Percentiles rank a stretch among this genome's conserved stretches.
Evolutionary conservation across 345 rosid genomes (phyloP).

Genomic region (Atalantia buxifolia): DNA sequence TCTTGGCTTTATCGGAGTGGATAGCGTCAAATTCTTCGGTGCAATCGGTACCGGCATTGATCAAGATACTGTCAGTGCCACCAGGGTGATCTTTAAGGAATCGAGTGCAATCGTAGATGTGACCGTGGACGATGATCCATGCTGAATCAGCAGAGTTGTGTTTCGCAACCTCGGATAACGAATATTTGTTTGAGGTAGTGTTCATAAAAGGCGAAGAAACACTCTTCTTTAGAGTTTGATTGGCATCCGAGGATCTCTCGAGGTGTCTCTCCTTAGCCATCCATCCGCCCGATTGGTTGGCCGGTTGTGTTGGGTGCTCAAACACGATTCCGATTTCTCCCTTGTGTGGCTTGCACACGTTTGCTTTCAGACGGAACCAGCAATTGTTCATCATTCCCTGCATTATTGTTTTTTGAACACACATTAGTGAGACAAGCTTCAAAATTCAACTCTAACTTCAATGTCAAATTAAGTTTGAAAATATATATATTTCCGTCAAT

Average conservation of each 20-base stretch:
- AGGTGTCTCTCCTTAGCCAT: conserved; percentile 86
- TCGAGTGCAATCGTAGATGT: conserved; percentile 83
- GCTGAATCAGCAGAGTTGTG: conserved; percentile 75
- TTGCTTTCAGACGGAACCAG: conserved; percentile 85
- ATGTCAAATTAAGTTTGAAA: too few species aligned
- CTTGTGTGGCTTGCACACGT: conserved; percentile 68
- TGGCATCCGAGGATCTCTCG: conserved; percentile 50
- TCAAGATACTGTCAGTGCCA: conserved; percentile 76
- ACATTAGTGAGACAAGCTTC: not conserved
- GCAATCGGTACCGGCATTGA: conserved; percentile 89
- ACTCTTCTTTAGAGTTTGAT: conserved; percentile 62
- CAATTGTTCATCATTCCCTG: conserved; percentile 99
- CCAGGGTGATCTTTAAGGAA: conserved; percentile 95
- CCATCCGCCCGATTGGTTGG: conserved; percentile 96
- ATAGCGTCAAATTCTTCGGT: conserved; percentile 95
- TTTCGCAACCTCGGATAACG: conserved; percentile 63
- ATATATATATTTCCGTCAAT: too few species aligned
- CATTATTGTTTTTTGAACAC: not conserved
- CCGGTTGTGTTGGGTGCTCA: conserved; percentile 92
- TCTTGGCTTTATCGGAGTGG: conserved; percentile 89
- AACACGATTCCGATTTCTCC: conserved; percentile 94
- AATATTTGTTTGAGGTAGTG: conserved; percentile 54
- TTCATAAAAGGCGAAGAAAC: conserved; percentile 92
- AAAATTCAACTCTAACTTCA: too few species aligned
- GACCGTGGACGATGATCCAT: conserved; percentile 94